Base-by-base conservation (phyloP, 345 rosid genomes). In the Gossypium thurberi region DNA sequence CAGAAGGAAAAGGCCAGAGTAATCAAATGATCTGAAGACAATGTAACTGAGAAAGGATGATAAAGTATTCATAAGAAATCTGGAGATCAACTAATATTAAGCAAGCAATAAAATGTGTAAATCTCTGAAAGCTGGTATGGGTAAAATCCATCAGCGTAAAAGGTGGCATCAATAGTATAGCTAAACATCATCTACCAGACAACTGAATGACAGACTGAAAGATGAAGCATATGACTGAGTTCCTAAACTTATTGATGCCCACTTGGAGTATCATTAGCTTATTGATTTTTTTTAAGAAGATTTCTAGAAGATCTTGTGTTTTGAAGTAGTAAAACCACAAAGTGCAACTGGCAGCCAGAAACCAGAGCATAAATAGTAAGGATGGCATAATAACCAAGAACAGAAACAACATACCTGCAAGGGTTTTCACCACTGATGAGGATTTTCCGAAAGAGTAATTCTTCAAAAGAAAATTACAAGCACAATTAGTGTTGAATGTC, bases 401-500 rank as follows among this genome's bases (percentile, higher is more conserved):
- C 12, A 10, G 26, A 59, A 28, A 64, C 48, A 50, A 48, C 81
- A 72, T 89, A 92, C 99, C 99, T 84, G 97, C 98, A 42, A 93
- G 87, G 71, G 94, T 89, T 82, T 87, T 87, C 86, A 96, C 90
- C 78, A 90, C 98, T 0, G 99, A 91, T 47, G 99, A 81, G 57
- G 97, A 91, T 84, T 87, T 90, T 73, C 98, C 99, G 72, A 88
- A 93, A 70, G 98, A 93, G 83, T 96, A 96, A 77, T 85, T 91
- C 99, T 96, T 78, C 89, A 83, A 59, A 78, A 74, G 52, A 64
- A 78, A 78, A 77, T 68, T 64, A 50, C 56, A 77, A 53, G 10
- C 64, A 69, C 59, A 47, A 68, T 15, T 26, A 50, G 57, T 62
- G 55, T 72, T 44, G 78, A 68, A 63, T 69, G 55, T 28, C 66